Base-by-base conservation (phyloP, 2,329 filamentous ascomycete genomes). In the Fusarium guadeloupense region DNA sequence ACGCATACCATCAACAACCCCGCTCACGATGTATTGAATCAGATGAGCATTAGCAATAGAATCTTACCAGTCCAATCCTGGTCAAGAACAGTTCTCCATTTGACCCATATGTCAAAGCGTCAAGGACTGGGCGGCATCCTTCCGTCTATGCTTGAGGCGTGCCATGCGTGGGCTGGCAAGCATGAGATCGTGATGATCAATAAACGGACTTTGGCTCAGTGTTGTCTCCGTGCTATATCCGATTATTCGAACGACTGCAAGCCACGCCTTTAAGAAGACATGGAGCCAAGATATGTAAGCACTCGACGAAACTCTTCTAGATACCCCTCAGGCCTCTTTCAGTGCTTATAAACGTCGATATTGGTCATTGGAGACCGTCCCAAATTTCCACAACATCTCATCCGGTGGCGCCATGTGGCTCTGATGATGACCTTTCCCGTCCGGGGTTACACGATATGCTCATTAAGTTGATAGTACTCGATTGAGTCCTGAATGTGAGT, bases 1-100 rank as follows among this genome's bases (percentile, higher is more conserved):
- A 23, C 21, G 37, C 56, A 54, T 48, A 38, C 55, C 49, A 54
- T 42, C 43, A 52, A 64, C 57, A 64, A 30, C 62, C 62, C 59
- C 50, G 41, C 51, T 19, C 54, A 62, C 39, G 28, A 54, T 55
- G 41, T 40, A 34, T 47, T 35, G 9, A 41, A 64, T 59, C 57
- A 53, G 62, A 59, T 57, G 65, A 62, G 54, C 56, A 64, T 64
- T 62, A 59, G 56, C 59, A 68, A 64, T 48, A 44, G 53, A 57
- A 55, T 60, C 56, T 57, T 34, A 23, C 41, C 42, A 21, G 59
- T 53, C 54, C 42, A 19, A 43, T 44, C 44, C 55, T 49, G 56
- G 46, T 52, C 51, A 60, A 60, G 40, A 39, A 35, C 44, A 56
- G 56, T 59, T 52, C 59, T 54, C 23, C 50, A 39, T 40, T 48